Base-by-base conservation (phyloP, 225 moss, liverwort and hornwort genomes). In the Asterella californica region DNA sequence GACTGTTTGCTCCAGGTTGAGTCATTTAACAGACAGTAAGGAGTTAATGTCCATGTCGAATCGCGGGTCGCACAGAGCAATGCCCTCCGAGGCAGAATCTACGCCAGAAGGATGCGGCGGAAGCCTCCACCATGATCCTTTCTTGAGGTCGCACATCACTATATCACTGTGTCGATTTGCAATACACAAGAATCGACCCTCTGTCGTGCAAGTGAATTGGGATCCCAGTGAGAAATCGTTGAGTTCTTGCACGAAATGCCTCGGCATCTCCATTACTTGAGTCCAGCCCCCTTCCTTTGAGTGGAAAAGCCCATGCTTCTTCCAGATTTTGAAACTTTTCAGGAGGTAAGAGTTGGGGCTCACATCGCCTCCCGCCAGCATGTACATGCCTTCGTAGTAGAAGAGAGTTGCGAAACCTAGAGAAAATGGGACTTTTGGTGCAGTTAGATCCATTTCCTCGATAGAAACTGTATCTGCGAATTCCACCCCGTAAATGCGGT, bases 401-500 rank as follows among this genome's bases (percentile, higher is more conserved):
- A 70, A 70, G 42, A 70, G 69, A 2, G 32, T 24, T 10, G 69
- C 69, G 14, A 70, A 70, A 5, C 36, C 37, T 12, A 70, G 36
- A 1, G 36, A 5, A 1, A 38, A 37, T 14, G 69, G 69, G 2
- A 70, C 6, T 24, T 15, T 19, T 1, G 69, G 69, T 2, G 69
- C 69, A 4, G 17, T 22, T 0, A 6, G 9, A 6, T 70, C 36
- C 69, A 70, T 70, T 17, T 70, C 69, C 17, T 70, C 69, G 2
- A 70, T 70, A 1, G 69, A 70, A 14, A 17, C 33, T 3, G 30
- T 4, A 0, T 19, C 15, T 5, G 69, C 22, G 36, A 70, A 24
- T 34, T 70, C 5, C 69, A 24, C 37, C 2, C 69, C 69, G 34
- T 70, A 70, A 42, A 70, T 70, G 36, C 69, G 69, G 69, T 70